A percentile compares a stretch with the other conserved stretches of the same genome.
Conservation (phyloP, 495 filamentous ascomycete genomes). For the Penicillium pancosmium region DNA sequence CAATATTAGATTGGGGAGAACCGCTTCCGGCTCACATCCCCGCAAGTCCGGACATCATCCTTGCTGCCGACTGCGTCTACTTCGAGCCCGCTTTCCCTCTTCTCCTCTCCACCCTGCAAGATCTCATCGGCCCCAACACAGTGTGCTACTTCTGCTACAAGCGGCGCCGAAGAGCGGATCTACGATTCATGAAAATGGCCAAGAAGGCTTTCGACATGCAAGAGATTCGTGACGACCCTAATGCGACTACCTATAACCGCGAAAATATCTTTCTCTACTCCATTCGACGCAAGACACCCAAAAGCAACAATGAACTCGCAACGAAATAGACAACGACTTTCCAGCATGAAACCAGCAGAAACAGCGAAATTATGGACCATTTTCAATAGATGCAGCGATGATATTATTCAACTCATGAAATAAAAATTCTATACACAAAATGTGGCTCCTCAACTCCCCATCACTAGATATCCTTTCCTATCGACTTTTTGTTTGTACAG, state of each 20-base stretch:
- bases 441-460: conserved; percentile 4
- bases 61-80: conserved; percentile 97
- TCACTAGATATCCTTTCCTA: not conserved
- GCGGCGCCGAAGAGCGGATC: conserved; percentile 76
- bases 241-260: conserved; percentile 58
- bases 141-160: conserved; percentile 95
- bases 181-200: conserved; percentile 69
- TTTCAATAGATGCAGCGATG: conserved; percentile 10
- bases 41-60: conserved; percentile 68
- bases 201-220: conserved; percentile 65
- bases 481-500: conserved; percentile 3
- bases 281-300: conserved; percentile 50
- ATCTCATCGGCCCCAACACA: conserved; percentile 59
- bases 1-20: conserved; percentile 74
- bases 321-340: conserved; percentile 15
- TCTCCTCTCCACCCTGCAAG: conserved; percentile 74
- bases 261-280: conserved; percentile 67
- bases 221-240: conserved; percentile 63
- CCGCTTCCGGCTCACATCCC: conserved; percentile 41
- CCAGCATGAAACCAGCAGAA: no score
- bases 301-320: conserved; percentile 10
- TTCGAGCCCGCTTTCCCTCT: conserved; percentile 94
- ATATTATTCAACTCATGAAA: conserved; percentile 12
- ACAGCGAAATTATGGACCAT: not conserved
- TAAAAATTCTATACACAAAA: conserved; percentile 12